phyloP scores from a whole-genome alignment of 1,284 basidiomycete species.

The Microbotryomycetes sp. region DNA sequence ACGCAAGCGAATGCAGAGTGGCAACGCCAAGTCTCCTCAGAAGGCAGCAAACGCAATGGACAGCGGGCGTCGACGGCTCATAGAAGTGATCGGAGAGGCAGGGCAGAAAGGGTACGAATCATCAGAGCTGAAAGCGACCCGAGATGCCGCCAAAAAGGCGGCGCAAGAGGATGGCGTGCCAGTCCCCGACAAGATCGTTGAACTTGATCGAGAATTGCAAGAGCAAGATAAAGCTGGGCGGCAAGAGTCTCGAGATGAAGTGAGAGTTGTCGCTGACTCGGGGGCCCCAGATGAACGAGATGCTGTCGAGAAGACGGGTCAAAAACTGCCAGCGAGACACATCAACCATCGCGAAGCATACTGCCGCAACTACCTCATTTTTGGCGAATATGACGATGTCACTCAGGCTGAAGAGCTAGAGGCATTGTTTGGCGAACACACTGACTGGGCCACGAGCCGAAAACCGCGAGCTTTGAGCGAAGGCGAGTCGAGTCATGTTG shows the following conservation, averaged over 20 bases:
- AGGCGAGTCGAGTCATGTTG: conserved; percentile 43
- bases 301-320: not conserved
- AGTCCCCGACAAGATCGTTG: not conserved
- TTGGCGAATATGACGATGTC: conserved; percentile 35
- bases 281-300: too few relatives aligned
- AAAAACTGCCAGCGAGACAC: not conserved
- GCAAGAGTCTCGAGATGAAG: not conserved
- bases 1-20: too few relatives aligned
- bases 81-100: conserved; percentile 25
- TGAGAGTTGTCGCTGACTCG: not conserved
- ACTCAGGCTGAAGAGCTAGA: conserved; percentile 64
- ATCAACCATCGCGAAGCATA: conserved; percentile 25
- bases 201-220: not conserved
- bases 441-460: conserved; percentile 44
- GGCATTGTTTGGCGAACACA: conserved; percentile 62
- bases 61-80: conserved; percentile 14
- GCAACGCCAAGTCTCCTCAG: not conserved
- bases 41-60: too few relatives aligned
- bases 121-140: conserved; percentile 1
- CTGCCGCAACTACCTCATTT: conserved; percentile 45
- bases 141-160: not conserved
- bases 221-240: conserved; percentile 4
- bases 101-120: conserved; percentile 17
- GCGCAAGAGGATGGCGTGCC: not conserved
- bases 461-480: conserved; percentile 44